Percentiles rank a stretch among this genome's conserved stretches.
phyloP scores from a whole-genome alignment of 441 rosid species.

The Corymbia calophylla region DNA sequence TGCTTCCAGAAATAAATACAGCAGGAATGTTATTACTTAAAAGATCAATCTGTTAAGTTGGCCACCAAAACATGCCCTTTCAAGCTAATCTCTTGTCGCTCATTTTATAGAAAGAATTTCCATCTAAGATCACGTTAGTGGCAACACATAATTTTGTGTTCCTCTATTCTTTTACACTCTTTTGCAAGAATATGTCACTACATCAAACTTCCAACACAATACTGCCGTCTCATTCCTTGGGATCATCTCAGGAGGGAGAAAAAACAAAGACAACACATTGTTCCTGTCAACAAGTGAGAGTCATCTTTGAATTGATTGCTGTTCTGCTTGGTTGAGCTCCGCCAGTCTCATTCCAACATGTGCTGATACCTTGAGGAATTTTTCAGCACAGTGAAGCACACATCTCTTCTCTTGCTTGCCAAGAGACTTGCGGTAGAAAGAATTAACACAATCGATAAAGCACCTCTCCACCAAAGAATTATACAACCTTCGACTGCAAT shows the following conservation, averaged over 20 bases:
- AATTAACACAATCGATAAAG: conserved; percentile 2
- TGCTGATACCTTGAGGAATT: conserved; percentile 6
- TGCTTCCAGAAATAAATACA: neutral
- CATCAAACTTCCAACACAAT: neutral
- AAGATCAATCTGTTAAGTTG: neutral
- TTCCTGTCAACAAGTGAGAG: neutral
- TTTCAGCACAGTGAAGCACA: conserved; percentile 3
- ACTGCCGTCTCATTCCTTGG: neutral
- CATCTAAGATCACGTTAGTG: neutral
- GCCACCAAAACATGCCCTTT: neutral
- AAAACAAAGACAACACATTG: neutral
- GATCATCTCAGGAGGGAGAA: neutral
- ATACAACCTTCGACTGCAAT: conserved; percentile 3
- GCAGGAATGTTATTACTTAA: neutral
- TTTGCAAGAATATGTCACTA: neutral
- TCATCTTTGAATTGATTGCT: neutral
- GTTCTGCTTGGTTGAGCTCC: neutral
- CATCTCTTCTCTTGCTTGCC: conserved; percentile 6
- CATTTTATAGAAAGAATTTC: neutral
- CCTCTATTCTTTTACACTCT: neutral
- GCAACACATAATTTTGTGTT: neutral
- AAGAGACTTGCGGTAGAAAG: conserved; percentile 1
- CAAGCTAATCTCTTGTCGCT: neutral
- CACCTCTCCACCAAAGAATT: conserved; percentile 14
- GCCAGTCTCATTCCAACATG: conserved; percentile 3